These are phyloP conservation scores for Phialemoniopsis sp. DNA, from an alignment of 2,329 filamentous ascomycete species.

Conservation along the genomic window DNA sequence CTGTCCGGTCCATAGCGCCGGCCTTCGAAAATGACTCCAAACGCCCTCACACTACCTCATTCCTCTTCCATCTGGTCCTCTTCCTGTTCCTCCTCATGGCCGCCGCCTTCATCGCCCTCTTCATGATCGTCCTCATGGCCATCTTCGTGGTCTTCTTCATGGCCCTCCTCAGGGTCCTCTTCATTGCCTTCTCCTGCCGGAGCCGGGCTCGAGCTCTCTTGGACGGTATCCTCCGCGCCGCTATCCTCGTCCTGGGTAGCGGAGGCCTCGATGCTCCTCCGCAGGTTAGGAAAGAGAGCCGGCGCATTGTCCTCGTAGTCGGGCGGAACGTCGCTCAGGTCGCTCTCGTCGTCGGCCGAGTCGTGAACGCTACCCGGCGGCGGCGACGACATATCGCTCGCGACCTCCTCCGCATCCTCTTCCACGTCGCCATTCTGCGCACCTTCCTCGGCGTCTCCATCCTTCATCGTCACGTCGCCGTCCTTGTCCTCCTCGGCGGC, in stretches of 20 bases:
- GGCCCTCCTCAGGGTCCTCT: conserved; percentile 13
- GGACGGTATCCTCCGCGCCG: conserved; percentile 9
- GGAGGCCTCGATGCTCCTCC: conserved; percentile 27
- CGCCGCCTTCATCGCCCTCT: conserved; percentile 8
- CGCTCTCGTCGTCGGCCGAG: conserved; percentile 65
- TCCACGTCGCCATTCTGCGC: conserved; percentile 13
- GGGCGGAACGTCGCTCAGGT: conserved; percentile 60
- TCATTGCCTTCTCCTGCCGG: conserved; percentile 8
- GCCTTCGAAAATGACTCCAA: no score
- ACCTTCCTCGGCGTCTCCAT: conserved; percentile 12
- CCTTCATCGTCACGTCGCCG: conserved; percentile 7
- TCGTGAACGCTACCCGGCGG: conserved; percentile 55
- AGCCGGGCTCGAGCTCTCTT: not conserved
- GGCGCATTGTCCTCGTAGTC: conserved; percentile 56
- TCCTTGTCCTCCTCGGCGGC: conserved; percentile 4
- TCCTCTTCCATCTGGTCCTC: conserved; percentile 8
- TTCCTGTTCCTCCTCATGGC: conserved; percentile 10
- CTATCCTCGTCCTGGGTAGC: conserved; percentile 5
- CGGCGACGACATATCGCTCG: conserved; percentile 40
- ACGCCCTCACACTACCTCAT: conserved; percentile 17
- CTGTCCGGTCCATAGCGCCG: conserved; percentile 5
- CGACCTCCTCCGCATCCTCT: conserved; percentile 17
- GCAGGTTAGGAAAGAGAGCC: conserved; percentile 47
- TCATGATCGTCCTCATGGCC: conserved; percentile 8
- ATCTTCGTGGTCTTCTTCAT: conserved; percentile 14